Evolutionary conservation across 768 basidiomycete species (phyloP).

Genomic region (Cystobasidiopsis lactophilus): DNA sequence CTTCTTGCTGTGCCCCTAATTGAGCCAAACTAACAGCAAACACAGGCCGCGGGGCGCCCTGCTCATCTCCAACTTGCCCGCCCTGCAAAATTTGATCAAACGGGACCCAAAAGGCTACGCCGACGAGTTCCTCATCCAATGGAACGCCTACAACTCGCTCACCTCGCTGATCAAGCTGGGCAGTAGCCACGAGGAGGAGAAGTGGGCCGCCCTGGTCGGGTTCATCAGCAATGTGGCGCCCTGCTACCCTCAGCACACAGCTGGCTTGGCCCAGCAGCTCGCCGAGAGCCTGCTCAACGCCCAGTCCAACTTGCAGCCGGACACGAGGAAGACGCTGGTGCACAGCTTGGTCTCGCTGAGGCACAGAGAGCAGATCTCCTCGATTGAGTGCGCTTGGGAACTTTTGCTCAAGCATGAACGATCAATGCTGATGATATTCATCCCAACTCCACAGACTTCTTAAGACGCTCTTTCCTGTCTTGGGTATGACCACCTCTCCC

Average conservation of each 20-base stretch:
- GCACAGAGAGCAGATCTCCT: conserved; percentile 77
- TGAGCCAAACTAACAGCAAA: too few relatives aligned
- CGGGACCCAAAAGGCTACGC: conserved; percentile 70
- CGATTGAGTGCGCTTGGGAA: conserved; percentile 80
- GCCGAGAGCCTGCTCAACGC: conserved; percentile 55
- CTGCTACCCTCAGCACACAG: conserved; percentile 81
- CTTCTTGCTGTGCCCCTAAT: too few relatives aligned
- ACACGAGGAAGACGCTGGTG: conserved; percentile 61
- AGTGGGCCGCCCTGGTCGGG: conserved; percentile 55
- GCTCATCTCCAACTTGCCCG: conserved; percentile 71
- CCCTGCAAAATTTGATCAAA: conserved; percentile 92
- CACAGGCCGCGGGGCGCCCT: conserved; percentile 25
- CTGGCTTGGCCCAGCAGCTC: conserved; percentile 59
- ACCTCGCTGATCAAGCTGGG: conserved; percentile 38
- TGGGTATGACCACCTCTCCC: conserved; percentile 78
- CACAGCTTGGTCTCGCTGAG: conserved; percentile 82
- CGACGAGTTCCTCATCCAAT: conserved; percentile 91
- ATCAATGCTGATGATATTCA: background rate
- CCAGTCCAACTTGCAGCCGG: conserved; percentile 50
- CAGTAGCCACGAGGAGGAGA: conserved; percentile 32
- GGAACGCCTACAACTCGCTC: conserved; percentile 77
- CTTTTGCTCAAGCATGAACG: conserved; percentile 21
- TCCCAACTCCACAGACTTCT: conserved; percentile 39
- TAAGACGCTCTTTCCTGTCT: conserved; percentile 74
- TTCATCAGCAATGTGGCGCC: conserved; percentile 85